Evolutionary conservation across 2,329 filamentous ascomycete species (phyloP).

Genomic region (Alternaria rosae): DNA sequence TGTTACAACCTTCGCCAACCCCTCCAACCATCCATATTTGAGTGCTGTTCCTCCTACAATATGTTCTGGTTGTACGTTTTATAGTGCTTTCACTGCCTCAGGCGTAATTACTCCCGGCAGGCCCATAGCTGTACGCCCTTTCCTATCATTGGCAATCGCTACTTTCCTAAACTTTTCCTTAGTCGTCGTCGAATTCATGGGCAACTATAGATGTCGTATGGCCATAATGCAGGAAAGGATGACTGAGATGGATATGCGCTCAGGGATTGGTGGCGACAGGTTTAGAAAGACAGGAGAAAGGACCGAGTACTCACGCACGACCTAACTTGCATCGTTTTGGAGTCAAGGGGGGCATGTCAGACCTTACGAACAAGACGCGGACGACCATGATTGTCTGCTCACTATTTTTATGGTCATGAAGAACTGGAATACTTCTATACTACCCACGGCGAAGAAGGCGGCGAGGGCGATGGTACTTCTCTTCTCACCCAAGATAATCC

Average conservation of each 20-base stretch:
- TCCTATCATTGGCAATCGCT: not conserved
- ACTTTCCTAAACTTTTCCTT: not conserved
- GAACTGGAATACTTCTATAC: not conserved
- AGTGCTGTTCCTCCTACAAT: not conserved
- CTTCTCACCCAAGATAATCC: too few species aligned
- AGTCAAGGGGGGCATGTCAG: not conserved
- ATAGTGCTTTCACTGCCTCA: not conserved
- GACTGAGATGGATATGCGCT: not conserved
- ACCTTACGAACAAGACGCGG: too few species aligned
- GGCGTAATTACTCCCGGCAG: not conserved
- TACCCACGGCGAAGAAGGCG: too few species aligned
- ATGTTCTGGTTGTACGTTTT: not conserved
- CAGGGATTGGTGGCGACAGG: not conserved
- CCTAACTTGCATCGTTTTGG: not conserved
- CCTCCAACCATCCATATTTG: not conserved
- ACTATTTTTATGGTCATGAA: not conserved
- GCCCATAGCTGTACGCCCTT: not conserved
- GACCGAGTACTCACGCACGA: not conserved
- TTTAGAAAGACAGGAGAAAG: not conserved
- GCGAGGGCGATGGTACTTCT: too few species aligned
- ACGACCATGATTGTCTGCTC: not conserved
- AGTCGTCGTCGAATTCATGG: not conserved
- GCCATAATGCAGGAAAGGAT: not conserved
- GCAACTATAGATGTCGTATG: not conserved
- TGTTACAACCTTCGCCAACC: not conserved